Conservation (phyloP, 2,329 filamentous ascomycete species). For the Sporothrix inflata region DNA sequence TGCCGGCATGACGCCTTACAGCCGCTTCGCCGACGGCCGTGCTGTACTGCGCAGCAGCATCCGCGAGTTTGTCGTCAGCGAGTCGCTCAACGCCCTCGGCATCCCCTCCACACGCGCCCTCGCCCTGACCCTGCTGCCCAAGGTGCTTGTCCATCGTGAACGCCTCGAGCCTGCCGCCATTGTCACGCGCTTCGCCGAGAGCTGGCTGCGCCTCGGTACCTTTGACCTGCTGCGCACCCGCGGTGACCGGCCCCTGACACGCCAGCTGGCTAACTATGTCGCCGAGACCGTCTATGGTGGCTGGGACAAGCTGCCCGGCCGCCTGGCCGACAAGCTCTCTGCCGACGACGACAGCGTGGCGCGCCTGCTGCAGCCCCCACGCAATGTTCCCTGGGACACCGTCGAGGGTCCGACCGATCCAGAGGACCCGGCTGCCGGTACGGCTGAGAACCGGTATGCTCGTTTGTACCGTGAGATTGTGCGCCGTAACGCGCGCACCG, state of each 20-base stretch:
- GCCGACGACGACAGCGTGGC: slow-evolving; percentile 21
- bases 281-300: slow-evolving; percentile 86
- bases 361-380: slow-evolving; percentile 34
- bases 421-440: slow-evolving; percentile 50
- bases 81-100: slow-evolving; percentile 80
- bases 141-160: slow-evolving; percentile 75
- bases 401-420: slow-evolving; percentile 35
- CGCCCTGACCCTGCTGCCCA: slow-evolving; percentile 75
- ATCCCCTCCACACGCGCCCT: slow-evolving; percentile 88
- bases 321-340: slow-evolving; percentile 48
- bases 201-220: slow-evolving; percentile 90
- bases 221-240: slow-evolving; percentile 89
- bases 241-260: slow-evolving; percentile 74
- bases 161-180: slow-evolving; percentile 87
- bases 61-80: slow-evolving; percentile 89
- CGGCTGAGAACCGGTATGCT: slow-evolving; percentile 82
- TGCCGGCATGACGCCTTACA: slow-evolving; percentile 91
- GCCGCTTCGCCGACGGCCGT: slow-evolving; percentile 92
- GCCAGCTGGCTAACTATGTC: slow-evolving; percentile 77
- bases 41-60: slow-evolving; percentile 92
- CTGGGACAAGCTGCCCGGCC: slow-evolving; percentile 79
- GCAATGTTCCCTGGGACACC: slow-evolving; percentile 31
- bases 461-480: slow-evolving; percentile 86
- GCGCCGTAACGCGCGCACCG: slow-evolving; percentile 81
- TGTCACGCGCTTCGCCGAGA: slow-evolving; percentile 86